phyloP scores from a whole-genome alignment of 345 rosid genomes.

The Raphanus sativus region DNA sequence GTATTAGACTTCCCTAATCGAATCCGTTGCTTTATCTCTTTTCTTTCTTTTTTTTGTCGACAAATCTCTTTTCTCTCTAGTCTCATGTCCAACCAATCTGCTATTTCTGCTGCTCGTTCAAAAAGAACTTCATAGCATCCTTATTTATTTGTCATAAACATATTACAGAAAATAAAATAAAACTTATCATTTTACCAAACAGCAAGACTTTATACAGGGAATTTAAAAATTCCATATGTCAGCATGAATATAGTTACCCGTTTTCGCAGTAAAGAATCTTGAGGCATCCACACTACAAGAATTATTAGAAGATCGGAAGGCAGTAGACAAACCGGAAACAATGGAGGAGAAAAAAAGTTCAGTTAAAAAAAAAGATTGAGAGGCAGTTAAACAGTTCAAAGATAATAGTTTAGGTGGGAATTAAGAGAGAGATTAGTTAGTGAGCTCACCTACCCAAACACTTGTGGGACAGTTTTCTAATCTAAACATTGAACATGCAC shows the following conservation, averaged over 20 bases:
- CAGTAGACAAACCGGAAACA: too few relatives aligned
- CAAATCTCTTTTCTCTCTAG: not conserved
- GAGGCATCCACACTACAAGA: not conserved
- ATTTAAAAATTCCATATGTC: not conserved
- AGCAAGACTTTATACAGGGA: not conserved
- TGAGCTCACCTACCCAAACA: conserved; percentile 10
- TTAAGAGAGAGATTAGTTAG: conserved; percentile 2
- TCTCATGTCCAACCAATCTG: not conserved
- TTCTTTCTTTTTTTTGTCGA: too few relatives aligned
- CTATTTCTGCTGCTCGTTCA: not conserved
- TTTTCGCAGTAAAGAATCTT: too few relatives aligned
- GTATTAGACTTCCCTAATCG: too few relatives aligned
- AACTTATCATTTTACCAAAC: not conserved
- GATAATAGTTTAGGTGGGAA: not conserved
- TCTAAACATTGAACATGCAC: not conserved
- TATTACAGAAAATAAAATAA: not conserved
- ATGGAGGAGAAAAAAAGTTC: too few relatives aligned
- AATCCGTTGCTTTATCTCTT: not conserved
- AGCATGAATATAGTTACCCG: not conserved
- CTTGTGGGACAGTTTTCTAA: conserved; percentile 3
- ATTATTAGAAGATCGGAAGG: not conserved
- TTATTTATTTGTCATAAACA: not conserved
- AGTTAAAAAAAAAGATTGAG: too few relatives aligned
- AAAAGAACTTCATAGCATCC: not conserved
- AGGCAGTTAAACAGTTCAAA: not conserved